Base-by-base conservation (phyloP, 1,139 yeast genomes). In the Magnusiomyces sp. region DNA sequence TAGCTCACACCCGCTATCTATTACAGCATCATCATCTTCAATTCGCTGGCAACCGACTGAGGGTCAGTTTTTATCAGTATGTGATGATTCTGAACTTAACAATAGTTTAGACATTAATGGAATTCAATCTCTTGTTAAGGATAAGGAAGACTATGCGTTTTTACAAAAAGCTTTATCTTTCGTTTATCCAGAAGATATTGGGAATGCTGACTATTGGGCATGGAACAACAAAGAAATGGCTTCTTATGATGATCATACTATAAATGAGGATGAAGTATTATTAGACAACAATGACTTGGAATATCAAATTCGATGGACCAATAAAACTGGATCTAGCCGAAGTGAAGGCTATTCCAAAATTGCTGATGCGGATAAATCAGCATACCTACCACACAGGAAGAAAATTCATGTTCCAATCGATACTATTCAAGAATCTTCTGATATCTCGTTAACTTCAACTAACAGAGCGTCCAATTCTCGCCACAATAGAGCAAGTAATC, bases 401-500 rank as follows among this genome's bases (percentile, higher is more conserved):
- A 81, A 66, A 67, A 71, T 71, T 53, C 76, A 61, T 52, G 76
- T 78, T 58, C 66, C 68, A 7, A 54, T 60, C 47, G 66, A 61
- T 44, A 60, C 63, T 20, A 55, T 61, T 17, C 65, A 62, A 49
- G 53, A 54, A 32, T 34, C 42, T 54, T 56, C 56, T 20, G 53
- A 50, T 50, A 48, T 49, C 50, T 56, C n/a, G 3, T 11, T 20
- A 55, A 56, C 56, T 20, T 53, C 49, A 51, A 46, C 51, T 50
- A 57, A n/a, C 56, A 58, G 51, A 49, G 20, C 38, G 50, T 16
- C 83, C 80, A 81, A 86, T 52, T 87, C 95, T 2, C 80, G 97
- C 60, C 87, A 85, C 52, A 88, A 87, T 62, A 77, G 97, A 58
- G 95, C 95, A 23, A 83, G 84, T 57, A 88, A 88, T 59, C 78